phyloP scores from a whole-genome alignment of 1,139 yeast genomes.

The Candida sanyaensis region DNA sequence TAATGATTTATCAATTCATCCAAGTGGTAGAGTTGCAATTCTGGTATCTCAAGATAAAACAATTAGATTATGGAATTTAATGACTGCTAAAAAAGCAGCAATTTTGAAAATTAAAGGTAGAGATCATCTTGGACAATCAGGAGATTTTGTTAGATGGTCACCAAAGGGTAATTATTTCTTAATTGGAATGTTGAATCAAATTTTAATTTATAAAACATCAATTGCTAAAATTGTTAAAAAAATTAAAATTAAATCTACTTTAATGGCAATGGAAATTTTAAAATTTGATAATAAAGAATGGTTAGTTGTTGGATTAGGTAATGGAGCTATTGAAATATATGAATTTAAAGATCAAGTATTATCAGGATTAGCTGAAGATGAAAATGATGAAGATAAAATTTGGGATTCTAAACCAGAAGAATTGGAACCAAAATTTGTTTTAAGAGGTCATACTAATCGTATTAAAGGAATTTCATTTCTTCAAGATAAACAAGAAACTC shows the following conservation, averaged over 20 bases:
- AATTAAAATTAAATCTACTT: constrained; percentile 51
- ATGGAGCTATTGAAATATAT: constrained; percentile 71
- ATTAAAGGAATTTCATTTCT: constrained; percentile 73
- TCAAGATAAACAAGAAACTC: constrained; percentile 38
- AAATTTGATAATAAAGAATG: constrained; percentile 50
- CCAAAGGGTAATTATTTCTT: constrained; percentile 63
- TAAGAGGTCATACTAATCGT: constrained; percentile 82
- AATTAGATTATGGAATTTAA: constrained; percentile 87
- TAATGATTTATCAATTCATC: constrained; percentile 86
- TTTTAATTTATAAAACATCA: constrained; percentile 66
- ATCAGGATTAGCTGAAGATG: neutral
- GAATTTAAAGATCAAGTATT: constrained; percentile 13
- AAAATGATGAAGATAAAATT: constrained; percentile 25
- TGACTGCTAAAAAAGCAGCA: constrained; percentile 98
- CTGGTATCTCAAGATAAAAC: constrained; percentile 86
- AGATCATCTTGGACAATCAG: constrained; percentile 62
- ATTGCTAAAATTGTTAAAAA: constrained; percentile 60
- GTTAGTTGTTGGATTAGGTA: constrained; percentile 66
- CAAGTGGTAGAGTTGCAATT: constrained; percentile 88
- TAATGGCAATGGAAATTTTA: constrained; percentile 68
- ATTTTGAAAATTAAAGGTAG: constrained; percentile 71
- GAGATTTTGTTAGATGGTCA: constrained; percentile 68
- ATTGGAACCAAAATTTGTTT: constrained; percentile 51
- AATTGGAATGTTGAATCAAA: constrained; percentile 69
- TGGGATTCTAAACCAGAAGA: constrained; percentile 32